Percentiles rank a stretch among this genome's conserved stretches.
Conservation (phyloP, 106 monocot species). For the Allium fistulosum region DNA sequence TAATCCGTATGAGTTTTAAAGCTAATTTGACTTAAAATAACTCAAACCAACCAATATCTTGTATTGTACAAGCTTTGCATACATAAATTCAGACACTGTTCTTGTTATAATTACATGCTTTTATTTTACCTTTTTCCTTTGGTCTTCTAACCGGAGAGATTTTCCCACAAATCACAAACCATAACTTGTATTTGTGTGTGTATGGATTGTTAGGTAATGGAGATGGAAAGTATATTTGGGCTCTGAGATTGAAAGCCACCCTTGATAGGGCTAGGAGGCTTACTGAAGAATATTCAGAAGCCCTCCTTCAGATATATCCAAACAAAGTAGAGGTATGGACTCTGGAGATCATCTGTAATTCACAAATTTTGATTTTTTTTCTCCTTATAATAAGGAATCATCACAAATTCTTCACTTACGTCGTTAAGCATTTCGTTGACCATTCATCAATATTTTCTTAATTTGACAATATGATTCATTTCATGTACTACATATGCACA, state of each 20-base stretch:
- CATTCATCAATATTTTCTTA: neutral
- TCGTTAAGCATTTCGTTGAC: neutral
- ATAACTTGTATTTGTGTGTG: no score
- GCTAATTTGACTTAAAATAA: neutral
- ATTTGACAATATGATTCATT: no score
- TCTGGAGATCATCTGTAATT: neutral
- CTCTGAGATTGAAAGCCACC: slow-evolving; percentile 79
- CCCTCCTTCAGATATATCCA: slow-evolving; percentile 78
- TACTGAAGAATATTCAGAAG: slow-evolving; percentile 87
- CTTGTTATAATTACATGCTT: neutral
- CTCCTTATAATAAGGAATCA: neutral
- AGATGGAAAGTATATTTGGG: slow-evolving; percentile 83
- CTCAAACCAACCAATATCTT: no score
- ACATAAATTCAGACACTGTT: neutral
- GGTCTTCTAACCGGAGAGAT: no score
- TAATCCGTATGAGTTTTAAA: neutral
- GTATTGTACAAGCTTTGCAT: no score
- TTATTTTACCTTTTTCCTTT: no score
- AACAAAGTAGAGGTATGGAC: slow-evolving; percentile 72
- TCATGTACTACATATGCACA: no score
- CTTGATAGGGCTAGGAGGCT: slow-evolving; percentile 86
- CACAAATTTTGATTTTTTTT: neutral
- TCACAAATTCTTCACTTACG: neutral
- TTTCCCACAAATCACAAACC: no score
- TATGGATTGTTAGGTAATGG: slow-evolving; percentile 34